Evolutionary conservation across 164 flowering plant genomes (phyloP), one percentile per base, ranked within the genome.

Genomic region (Protea cynaroides): DNA sequence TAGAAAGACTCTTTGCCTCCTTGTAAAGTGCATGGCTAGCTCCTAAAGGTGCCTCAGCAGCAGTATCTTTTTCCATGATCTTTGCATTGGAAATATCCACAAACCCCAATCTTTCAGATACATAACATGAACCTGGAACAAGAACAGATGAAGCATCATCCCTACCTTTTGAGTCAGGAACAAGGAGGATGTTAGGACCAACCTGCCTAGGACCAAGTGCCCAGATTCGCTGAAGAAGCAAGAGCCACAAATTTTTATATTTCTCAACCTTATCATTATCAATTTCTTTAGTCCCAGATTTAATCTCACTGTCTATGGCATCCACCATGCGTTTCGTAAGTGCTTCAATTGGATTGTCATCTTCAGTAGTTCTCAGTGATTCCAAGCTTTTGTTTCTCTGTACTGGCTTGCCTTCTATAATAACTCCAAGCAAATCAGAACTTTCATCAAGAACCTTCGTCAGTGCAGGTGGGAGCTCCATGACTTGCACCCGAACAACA

Each of bases 181-280:
- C 80, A 65, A 90, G 72, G 64, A 89, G 93, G 58, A 92, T 72
- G 64, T 89, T 92, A 10, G 98, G 95, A 64, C 98, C 96, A 51
- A 86, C 80, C 54, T 88, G 90, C 71, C 82, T 68, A 34, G 98
- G 96, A 44, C 97, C 97, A 63, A 91, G 82, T 21, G 97, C 84
- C 98, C 98, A 92, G 8, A 90, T 84, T 81, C 92, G 83, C 70
- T 71, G 75, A 8, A 93, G 78, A 62, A 86, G 69, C 55, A 83
- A 73, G 15, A 62, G 61, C 97, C 98, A 93, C 70, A 77, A 65
- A 21, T 43, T 60, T 71, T 69, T 79, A 65, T 74, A 84, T 74
- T 87, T 93, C 36, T 87, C 89, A 46, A 58, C 71, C 62, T 64
- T 76, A 50, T 87, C 96, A 71, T 69, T 81, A 24, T 88, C 92